Percentiles rank a stretch among this genome's conserved stretches.
Evolutionary conservation across 202 grass and related monocot species (phyloP).

Genomic region (Digitaria exilis): DNA sequence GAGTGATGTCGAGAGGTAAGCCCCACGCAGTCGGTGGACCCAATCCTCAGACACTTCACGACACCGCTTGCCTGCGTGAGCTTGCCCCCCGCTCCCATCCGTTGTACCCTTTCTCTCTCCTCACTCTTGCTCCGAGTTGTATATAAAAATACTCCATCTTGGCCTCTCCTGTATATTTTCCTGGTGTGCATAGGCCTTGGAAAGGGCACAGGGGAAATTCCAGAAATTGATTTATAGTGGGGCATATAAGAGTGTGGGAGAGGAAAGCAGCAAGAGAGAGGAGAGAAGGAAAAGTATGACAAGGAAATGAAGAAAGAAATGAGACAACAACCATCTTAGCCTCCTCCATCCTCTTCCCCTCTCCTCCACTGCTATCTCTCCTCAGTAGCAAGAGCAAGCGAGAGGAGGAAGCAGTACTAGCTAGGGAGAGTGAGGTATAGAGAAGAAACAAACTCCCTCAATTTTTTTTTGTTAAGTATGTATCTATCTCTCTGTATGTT

Average conservation of each 20-base stretch:
- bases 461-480: conserved; percentile 38
- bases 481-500: conserved; percentile 30
- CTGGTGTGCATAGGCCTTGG: conserved; percentile 43
- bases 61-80: conserved; percentile 64
- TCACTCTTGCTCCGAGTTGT: conserved; percentile 36
- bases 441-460: conserved; percentile 40
- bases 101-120: conserved; percentile 6
- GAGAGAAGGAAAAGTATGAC: conserved; percentile 68
- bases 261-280: conserved; percentile 35
- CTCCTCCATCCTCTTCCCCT: conserved; percentile 42
- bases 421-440: conserved; percentile 45
- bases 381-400: conserved; percentile 44
- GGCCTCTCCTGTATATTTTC: conserved; percentile 51
- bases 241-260: conserved; percentile 53
- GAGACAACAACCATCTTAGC: conserved; percentile 70
- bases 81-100: conserved; percentile 31
- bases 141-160: conserved; percentile 61
- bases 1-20: conserved; percentile 43
- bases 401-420: conserved; percentile 40
- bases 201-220: conserved; percentile 30
- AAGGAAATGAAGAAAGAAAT: conserved; percentile 86
- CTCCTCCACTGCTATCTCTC: conserved; percentile 35
- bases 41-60: conserved; percentile 61
- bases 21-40: conserved; percentile 69
- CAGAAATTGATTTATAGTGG: conserved; percentile 39